These are phyloP conservation scores for Sclerotinia subarctica DNA, from an alignment of 2,329 filamentous ascomycete species.

Conservation along the genomic window DNA sequence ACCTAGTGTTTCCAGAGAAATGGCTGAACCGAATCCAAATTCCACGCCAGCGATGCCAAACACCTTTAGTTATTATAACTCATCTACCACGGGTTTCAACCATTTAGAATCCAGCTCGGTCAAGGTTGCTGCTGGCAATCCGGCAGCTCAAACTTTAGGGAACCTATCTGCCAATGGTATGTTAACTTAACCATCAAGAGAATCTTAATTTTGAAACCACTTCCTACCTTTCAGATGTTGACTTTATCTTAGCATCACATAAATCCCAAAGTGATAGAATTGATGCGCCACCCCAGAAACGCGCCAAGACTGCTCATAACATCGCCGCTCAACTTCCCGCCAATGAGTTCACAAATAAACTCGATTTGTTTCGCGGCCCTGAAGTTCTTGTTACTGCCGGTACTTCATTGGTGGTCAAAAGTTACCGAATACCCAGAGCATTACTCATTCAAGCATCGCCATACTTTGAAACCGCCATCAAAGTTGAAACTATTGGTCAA, in stretches of 20 bases:
- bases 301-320: neutral
- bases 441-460: constrained; percentile 22
- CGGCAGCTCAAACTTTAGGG: no score
- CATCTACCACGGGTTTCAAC: neutral
- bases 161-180: neutral
- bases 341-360: neutral
- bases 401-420: neutral
- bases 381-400: constrained; percentile 15
- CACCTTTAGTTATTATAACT: neutral
- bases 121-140: neutral
- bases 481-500: constrained; percentile 8
- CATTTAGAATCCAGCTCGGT: neutral
- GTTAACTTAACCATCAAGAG: no score
- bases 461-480: constrained; percentile 21
- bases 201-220: neutral
- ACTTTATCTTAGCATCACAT: neutral
- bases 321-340: neutral
- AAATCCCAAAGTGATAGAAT: no score
- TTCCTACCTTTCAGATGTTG: neutral
- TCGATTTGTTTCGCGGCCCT: constrained; percentile 14
- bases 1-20: neutral
- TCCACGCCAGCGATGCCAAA: neutral
- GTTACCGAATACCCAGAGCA: constrained; percentile 14
- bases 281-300: neutral
- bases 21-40: neutral